Conservation (phyloP, 1,284 basidiomycete genomes). For the Ceratobasidium sp. region DNA sequence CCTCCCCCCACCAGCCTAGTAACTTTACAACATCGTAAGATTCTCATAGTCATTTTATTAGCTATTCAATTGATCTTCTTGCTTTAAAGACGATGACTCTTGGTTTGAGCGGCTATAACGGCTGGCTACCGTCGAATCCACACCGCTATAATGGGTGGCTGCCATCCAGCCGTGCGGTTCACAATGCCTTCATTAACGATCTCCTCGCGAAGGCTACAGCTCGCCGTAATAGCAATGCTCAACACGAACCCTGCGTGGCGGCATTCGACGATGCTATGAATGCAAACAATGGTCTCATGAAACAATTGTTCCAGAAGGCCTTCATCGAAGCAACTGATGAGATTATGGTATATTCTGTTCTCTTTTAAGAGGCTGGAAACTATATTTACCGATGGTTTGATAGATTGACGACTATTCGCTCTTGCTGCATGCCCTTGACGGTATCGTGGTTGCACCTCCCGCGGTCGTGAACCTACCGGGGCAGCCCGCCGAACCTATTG, state of each 20-base stretch:
- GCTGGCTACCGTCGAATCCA: too few species aligned
- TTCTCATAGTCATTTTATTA: background rate
- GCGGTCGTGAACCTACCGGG: conserved; percentile 51
- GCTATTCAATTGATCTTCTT: background rate
- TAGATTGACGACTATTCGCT: conserved; percentile 63
- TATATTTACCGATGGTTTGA: conserved; percentile 16
- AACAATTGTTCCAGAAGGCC: too few species aligned
- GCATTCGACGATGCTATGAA: too few species aligned
- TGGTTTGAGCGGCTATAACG: background rate
- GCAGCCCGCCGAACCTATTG: conserved; percentile 59
- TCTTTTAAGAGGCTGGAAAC: background rate
- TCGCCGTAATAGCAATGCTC: too few species aligned
- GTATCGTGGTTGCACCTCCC: conserved; percentile 62
- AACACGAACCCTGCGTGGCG: too few species aligned
- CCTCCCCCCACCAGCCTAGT: background rate
- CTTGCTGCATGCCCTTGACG: conserved; percentile 63
- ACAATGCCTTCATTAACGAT: background rate
- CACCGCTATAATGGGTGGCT: background rate
- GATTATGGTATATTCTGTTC: background rate
- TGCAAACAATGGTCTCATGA: too few species aligned
- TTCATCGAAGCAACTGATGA: background rate
- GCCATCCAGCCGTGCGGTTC: background rate
- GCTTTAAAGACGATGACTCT: background rate
- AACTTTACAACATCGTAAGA: background rate
- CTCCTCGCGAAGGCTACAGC: background rate